Evolutionary conservation across 495 filamentous ascomycete genomes (phyloP).

Genomic region (Astrothelium macrocarpum): DNA sequence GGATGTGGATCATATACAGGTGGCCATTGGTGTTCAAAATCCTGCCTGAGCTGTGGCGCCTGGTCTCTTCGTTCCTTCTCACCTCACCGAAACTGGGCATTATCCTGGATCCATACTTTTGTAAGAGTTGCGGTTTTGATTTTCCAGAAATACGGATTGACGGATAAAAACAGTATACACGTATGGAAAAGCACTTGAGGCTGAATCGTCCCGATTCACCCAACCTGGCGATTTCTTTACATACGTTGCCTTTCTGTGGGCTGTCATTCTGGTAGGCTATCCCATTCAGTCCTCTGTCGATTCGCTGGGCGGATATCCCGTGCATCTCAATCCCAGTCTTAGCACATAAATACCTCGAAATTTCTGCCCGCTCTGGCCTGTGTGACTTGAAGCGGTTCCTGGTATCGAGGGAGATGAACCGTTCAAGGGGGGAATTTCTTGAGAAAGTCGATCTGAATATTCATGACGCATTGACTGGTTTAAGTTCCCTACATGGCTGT

Average conservation of each 20-base stretch:
- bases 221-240: slow-evolving; percentile 59
- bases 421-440: slow-evolving; percentile 80
- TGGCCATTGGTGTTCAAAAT: slow-evolving; percentile 47
- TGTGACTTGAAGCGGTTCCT: slow-evolving; percentile 91
- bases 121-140: slow-evolving; percentile 37
- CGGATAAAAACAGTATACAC: slow-evolving; percentile 42
- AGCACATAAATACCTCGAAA: slow-evolving; percentile 51
- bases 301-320: slow-evolving; percentile 13
- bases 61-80: slow-evolving; percentile 63
- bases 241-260: slow-evolving; percentile 54
- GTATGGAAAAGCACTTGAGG: slow-evolving; percentile 56
- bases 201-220: slow-evolving; percentile 47
- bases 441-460: slow-evolving; percentile 65
- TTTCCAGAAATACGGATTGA: background rate
- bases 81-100: slow-evolving; percentile 54
- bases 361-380: slow-evolving; percentile 90
- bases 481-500: slow-evolving; percentile 72
- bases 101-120: slow-evolving; percentile 73
- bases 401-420: slow-evolving; percentile 94
- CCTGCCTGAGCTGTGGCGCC: slow-evolving; percentile 59
- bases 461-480: slow-evolving; percentile 61
- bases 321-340: slow-evolving; percentile 12
- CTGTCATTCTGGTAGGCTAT: slow-evolving; percentile 52
- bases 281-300: slow-evolving; percentile 12
- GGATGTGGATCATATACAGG: slow-evolving; percentile 49